Evolutionary conservation across 2,329 filamentous ascomycete species (phyloP).

Genomic region (Sporothrix brasiliensis): DNA sequence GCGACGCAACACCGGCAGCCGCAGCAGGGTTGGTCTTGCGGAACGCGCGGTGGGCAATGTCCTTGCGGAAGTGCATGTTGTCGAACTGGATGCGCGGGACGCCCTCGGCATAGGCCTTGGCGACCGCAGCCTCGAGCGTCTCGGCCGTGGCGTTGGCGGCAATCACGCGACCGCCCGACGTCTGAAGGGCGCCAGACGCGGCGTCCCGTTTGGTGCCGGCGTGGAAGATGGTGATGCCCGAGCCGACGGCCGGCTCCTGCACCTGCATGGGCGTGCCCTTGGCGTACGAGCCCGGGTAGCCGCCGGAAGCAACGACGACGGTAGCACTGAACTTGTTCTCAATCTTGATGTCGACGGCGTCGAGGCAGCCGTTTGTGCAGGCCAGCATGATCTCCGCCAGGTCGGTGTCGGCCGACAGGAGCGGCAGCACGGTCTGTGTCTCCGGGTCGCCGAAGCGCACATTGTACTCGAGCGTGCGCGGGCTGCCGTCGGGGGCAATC

Average conservation of each 20-base stretch:
- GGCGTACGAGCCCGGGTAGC: constrained; percentile 83
- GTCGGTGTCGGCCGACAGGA: constrained; percentile 77
- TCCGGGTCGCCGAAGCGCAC: constrained; percentile 92
- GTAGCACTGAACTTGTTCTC: constrained; percentile 77
- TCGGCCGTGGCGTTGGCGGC: constrained; percentile 77
- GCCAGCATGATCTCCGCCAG: constrained; percentile 87
- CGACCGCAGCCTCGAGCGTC: constrained; percentile 79
- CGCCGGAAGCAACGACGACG: constrained; percentile 89
- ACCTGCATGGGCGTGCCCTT: constrained; percentile 71
- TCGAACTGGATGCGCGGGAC: constrained; percentile 80
- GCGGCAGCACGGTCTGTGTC: constrained; percentile 80
- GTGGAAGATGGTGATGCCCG: constrained; percentile 79
- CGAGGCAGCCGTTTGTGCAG: constrained; percentile 74
- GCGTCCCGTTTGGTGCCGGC: constrained; percentile 74
- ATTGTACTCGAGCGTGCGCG: constrained; percentile 89
- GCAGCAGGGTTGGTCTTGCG: constrained; percentile 43
- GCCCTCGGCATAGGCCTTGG: constrained; percentile 77
- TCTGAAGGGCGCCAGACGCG: constrained; percentile 65
- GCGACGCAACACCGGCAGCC: constrained; percentile 49
- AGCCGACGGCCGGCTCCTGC: constrained; percentile 48
- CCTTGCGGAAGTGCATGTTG: constrained; percentile 87
- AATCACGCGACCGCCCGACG: constrained; percentile 87
- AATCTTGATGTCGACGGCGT: constrained; percentile 68
- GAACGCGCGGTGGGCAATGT: constrained; percentile 82
- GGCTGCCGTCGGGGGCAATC: constrained; percentile 74